These are phyloP conservation scores for Ilyonectria sp. DNA, from an alignment of 2,329 filamentous ascomycete genomes.

Conservation along the genomic window DNA sequence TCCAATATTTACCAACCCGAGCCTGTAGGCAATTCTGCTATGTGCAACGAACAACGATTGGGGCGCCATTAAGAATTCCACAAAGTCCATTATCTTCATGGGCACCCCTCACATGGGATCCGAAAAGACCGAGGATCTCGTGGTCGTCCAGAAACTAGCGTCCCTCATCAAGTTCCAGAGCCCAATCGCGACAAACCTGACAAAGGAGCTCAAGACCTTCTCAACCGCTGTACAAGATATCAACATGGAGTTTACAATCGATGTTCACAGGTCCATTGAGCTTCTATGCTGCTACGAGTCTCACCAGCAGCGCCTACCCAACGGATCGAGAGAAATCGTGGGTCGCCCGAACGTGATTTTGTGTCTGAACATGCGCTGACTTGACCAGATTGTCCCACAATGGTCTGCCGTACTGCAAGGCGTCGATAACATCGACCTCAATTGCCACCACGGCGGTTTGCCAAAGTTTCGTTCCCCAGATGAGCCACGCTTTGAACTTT, in stretches of 20 bases:
- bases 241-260: conserved; percentile 42
- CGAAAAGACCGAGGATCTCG: conserved; percentile 38
- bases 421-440: conserved; percentile 38
- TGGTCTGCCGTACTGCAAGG: conserved; percentile 42
- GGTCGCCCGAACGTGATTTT: background rate
- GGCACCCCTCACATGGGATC: conserved; percentile 44
- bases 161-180: conserved; percentile 36
- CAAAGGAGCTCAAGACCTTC: conserved; percentile 39
- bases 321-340: conserved; percentile 39
- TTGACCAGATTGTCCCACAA: conserved; percentile 38
- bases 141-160: conserved; percentile 39
- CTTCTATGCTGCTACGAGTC: conserved; percentile 42
- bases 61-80: conserved; percentile 36
- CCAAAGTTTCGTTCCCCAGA: conserved; percentile 37
- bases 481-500: conserved; percentile 38
- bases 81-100: conserved; percentile 41
- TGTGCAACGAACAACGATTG: conserved; percentile 40
- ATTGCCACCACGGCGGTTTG: conserved; percentile 40
- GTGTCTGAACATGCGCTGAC: conserved; percentile 4
- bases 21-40: conserved; percentile 37
- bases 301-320: conserved; percentile 36
- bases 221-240: conserved; percentile 41
- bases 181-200: conserved; percentile 37
- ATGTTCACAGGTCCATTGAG: conserved; percentile 41
- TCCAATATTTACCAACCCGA: background rate